These are phyloP conservation scores for Pezicula carpinea DNA, from an alignment of 2,329 filamentous ascomycete species.

Conservation along the genomic window DNA sequence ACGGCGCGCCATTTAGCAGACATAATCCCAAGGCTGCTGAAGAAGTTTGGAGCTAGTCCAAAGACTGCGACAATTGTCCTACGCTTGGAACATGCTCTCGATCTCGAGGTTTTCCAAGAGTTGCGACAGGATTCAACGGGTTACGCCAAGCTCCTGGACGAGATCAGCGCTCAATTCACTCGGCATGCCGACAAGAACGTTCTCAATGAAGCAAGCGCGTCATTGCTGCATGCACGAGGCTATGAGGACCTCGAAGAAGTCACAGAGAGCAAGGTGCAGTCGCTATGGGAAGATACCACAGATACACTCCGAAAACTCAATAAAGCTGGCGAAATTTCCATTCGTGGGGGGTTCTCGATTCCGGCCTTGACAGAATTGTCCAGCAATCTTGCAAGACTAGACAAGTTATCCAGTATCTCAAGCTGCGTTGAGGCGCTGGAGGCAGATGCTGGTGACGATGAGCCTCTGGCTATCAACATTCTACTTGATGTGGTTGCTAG, in stretches of 20 bases:
- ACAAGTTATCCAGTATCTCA: conserved; percentile 73
- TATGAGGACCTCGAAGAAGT: conserved; percentile 87
- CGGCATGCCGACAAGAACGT: conserved; percentile 87
- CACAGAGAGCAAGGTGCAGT: conserved; percentile 72
- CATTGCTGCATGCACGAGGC: conserved; percentile 77
- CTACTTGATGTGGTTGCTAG: conserved; percentile 70
- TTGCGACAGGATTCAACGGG: conserved; percentile 79
- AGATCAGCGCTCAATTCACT: conserved; percentile 90
- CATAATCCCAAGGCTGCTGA: conserved; percentile 79
- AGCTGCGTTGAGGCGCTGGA: conserved; percentile 77
- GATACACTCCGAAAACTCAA: conserved; percentile 61
- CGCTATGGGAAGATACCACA: conserved; percentile 81
- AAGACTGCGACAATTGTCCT: conserved; percentile 82
- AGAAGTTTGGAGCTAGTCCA: conserved; percentile 88
- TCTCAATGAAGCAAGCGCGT: conserved; percentile 75
- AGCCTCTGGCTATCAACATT: conserved; percentile 57
- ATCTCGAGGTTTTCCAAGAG: conserved; percentile 83
- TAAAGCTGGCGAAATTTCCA: conserved; percentile 65
- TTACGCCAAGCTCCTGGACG: conserved; percentile 77
- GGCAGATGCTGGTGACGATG: conserved; percentile 42
- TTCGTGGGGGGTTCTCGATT: conserved; percentile 63
- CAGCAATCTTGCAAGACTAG: conserved; percentile 72
- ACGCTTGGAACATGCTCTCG: conserved; percentile 78
- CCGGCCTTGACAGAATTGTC: conserved; percentile 65
- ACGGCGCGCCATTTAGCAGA: conserved; percentile 72